These are phyloP conservation scores for Naganishia friedmannii DNA, from an alignment of 768 basidiomycete species.

Conservation along the genomic window DNA sequence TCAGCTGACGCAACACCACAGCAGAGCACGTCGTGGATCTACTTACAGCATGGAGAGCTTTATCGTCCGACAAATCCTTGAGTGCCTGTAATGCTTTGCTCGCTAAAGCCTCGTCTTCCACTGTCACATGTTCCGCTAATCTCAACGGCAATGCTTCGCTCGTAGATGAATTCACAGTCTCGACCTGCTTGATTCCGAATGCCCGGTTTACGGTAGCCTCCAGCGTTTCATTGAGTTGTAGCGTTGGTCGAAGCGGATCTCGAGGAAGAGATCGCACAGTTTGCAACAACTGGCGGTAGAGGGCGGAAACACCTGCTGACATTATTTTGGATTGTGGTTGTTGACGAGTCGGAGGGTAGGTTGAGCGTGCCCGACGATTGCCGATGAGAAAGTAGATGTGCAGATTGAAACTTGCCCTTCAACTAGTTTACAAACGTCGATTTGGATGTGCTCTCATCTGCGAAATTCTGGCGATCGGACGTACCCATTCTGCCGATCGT, in stretches of 20 bases:
- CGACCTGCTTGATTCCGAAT: constrained; percentile 23
- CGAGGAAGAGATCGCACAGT: constrained; percentile 43
- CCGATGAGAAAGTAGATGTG: no score
- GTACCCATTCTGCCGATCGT: background rate
- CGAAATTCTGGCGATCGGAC: constrained; percentile 6
- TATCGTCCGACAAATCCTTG: constrained; percentile 22
- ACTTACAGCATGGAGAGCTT: constrained; percentile 31
- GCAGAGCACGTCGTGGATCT: background rate
- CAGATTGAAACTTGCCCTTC: no score
- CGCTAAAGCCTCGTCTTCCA: constrained; percentile 10
- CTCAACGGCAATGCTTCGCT: constrained; percentile 24
- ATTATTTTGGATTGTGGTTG: background rate
- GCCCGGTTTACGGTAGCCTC: constrained; percentile 38
- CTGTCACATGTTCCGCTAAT: constrained; percentile 32
- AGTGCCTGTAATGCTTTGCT: constrained; percentile 25
- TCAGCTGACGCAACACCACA: background rate
- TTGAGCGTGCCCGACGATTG: no score
- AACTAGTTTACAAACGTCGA: background rate
- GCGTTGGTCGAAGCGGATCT: constrained; percentile 41
- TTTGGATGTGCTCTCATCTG: background rate
- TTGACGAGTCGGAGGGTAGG: background rate
- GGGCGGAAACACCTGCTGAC: constrained; percentile 15
- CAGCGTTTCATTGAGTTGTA: constrained; percentile 45
- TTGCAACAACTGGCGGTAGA: constrained; percentile 37
- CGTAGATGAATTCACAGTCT: background rate